phyloP scores from a whole-genome alignment of 306 rosid species.

The Comarum palustre region DNA sequence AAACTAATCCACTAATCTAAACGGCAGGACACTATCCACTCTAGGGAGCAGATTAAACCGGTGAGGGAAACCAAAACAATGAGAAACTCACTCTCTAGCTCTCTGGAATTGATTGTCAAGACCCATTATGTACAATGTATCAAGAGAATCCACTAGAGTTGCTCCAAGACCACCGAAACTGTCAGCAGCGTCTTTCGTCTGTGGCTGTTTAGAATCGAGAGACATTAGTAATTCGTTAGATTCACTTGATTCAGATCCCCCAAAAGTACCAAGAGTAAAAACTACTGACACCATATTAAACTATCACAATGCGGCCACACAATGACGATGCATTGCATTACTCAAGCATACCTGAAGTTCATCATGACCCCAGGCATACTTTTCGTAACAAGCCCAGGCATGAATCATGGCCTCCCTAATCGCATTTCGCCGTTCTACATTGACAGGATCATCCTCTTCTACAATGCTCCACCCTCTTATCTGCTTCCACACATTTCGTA shows the following conservation, averaged over 20 bases:
- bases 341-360: slow-evolving; percentile 47
- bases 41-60: neutral
- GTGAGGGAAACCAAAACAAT: neutral
- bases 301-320: neutral
- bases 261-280: neutral
- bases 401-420: slow-evolving; percentile 50
- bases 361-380: slow-evolving; percentile 66
- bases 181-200: slow-evolving; percentile 39
- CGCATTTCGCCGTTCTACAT: slow-evolving; percentile 35
- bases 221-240: slow-evolving; percentile 30
- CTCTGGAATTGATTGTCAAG: slow-evolving; percentile 54
- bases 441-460: slow-evolving; percentile 39
- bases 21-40: neutral
- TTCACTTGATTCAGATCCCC: neutral
- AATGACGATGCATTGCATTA: neutral
- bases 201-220: slow-evolving; percentile 48
- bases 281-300: neutral
- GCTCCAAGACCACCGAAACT: slow-evolving; percentile 67
- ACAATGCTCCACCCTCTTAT: slow-evolving; percentile 19
- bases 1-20: neutral
- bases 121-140: slow-evolving; percentile 65
- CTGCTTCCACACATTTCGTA: slow-evolving; percentile 26
- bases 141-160: slow-evolving; percentile 63
- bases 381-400: slow-evolving; percentile 67
- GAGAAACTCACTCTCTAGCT: slow-evolving; percentile 55